These are phyloP conservation scores for Trametopsis cervina DNA, from an alignment of 768 basidiomycete genomes.

Conservation along the genomic window DNA sequence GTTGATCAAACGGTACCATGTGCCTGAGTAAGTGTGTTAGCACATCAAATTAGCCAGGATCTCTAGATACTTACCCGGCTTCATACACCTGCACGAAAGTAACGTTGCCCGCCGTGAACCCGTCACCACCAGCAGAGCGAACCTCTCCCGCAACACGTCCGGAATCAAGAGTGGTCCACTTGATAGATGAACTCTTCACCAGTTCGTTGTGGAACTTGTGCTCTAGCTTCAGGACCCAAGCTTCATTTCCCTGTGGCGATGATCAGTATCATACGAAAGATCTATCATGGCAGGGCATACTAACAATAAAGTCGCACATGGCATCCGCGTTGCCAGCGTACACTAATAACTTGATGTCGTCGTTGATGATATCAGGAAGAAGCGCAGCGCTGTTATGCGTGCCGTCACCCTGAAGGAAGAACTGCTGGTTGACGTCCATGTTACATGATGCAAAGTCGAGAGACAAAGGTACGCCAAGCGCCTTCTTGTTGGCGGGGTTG, in stretches of 20 bases:
- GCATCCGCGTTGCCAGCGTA: conserved; percentile 90
- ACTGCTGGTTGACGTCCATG: conserved; percentile 74
- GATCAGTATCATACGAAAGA: background rate
- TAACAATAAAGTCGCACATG: conserved; percentile 82
- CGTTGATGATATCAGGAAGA: conserved; percentile 73
- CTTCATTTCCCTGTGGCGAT: conserved; percentile 58
- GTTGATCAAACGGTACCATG: conserved; percentile 89
- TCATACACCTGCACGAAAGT: conserved; percentile 75
- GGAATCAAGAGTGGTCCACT: conserved; percentile 48
- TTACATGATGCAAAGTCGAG: conserved; percentile 67
- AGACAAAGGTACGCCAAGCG: conserved; percentile 62
- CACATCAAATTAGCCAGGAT: conserved; percentile 2
- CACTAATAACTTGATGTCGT: conserved; percentile 77
- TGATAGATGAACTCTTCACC: conserved; percentile 34
- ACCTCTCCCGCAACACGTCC: conserved; percentile 62
- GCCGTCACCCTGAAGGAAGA: conserved; percentile 77
- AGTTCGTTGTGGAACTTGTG: conserved; percentile 61
- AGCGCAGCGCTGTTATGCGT: conserved; percentile 77
- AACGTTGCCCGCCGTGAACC: conserved; percentile 70
- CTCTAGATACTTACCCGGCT: conserved; percentile 52
- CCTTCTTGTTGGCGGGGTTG: conserved; percentile 63
- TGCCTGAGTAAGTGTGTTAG: conserved; percentile 41
- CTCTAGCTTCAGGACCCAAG: conserved; percentile 63
- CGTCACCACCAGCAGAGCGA: conserved; percentile 58
- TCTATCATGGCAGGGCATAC: conserved; percentile 15